Conservation (phyloP, 345 rosid genomes). For the Boechera stricta region DNA sequence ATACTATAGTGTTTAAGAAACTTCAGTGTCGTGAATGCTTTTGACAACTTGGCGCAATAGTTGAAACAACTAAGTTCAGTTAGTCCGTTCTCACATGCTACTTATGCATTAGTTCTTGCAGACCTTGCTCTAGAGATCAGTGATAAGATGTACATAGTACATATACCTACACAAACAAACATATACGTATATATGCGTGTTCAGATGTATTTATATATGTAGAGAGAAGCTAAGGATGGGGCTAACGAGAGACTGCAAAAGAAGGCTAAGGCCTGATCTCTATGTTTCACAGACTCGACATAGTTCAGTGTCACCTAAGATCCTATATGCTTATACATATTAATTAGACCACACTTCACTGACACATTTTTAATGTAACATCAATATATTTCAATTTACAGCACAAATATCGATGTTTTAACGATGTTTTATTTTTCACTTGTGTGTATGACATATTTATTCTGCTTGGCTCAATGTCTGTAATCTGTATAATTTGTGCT, state of each 20-base stretch:
- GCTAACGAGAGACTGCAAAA: constrained; percentile 37
- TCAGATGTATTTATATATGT: not conserved
- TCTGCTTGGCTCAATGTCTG: constrained; percentile 26
- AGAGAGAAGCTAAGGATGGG: constrained; percentile 24
- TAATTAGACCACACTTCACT: constrained; percentile 40
- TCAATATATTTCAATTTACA: constrained; percentile 17
- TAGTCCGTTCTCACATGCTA: constrained; percentile 26
- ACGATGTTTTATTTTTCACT: constrained; percentile 4
- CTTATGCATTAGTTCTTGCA: constrained; percentile 21
- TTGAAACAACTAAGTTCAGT: not conserved
- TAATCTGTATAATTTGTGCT: not conserved
- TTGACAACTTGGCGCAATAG: not conserved
- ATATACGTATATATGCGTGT: constrained; percentile 13
- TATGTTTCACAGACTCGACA: constrained; percentile 48
- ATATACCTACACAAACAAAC: not conserved
- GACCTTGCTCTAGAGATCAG: constrained; percentile 18
- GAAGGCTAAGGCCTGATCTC: constrained; percentile 41
- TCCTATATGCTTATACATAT: constrained; percentile 38
- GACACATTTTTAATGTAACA: constrained; percentile 39
- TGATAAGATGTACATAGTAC: constrained; percentile 15
- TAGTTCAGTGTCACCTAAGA: constrained; percentile 46
- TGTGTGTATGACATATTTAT: constrained; percentile 15
- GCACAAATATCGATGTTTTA: constrained; percentile 36
- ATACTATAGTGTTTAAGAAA: not conserved
- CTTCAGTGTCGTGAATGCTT: not conserved